Percentiles rank a stretch among this genome's conserved stretches.
phyloP scores from a whole-genome alignment of 768 basidiomycete species.

The Termitomyces sp. region DNA sequence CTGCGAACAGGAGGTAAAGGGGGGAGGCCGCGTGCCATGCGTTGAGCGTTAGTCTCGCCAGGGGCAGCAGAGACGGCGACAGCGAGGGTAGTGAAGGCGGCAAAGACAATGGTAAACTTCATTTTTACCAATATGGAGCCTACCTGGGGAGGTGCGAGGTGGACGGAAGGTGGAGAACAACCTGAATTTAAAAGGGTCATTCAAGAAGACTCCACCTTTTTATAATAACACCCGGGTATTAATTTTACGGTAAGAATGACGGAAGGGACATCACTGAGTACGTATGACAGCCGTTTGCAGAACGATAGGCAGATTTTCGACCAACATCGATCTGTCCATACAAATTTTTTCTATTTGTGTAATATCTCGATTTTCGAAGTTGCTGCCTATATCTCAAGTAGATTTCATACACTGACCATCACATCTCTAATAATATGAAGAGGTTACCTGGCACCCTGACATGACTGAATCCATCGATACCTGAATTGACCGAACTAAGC shows the following conservation, averaged over 20 bases:
- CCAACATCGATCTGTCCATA: too few relatives aligned
- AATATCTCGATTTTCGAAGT: too few relatives aligned
- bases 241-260: conserved; percentile 3
- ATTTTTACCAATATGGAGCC: conserved; percentile 21
- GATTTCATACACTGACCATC: too few relatives aligned
- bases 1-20: conserved; percentile 42
- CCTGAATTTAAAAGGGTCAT: background rate
- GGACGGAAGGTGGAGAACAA: conserved; percentile 5
- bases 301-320: too few relatives aligned
- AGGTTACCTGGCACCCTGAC: too few relatives aligned
- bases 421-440: too few relatives aligned
- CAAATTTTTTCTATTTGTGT: too few relatives aligned
- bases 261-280: conserved; percentile 14
- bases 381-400: too few relatives aligned
- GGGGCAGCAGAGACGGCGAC: conserved; percentile 29
- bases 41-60: conserved; percentile 44
- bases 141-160: conserved; percentile 10
- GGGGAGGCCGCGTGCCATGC: conserved; percentile 46
- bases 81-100: conserved; percentile 32
- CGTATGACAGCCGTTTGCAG: too few relatives aligned
- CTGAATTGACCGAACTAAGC: too few relatives aligned
- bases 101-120: conserved; percentile 35
- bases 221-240: conserved; percentile 5
- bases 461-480: too few relatives aligned
- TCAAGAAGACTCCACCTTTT: background rate